phyloP scores from a whole-genome alignment of 805 yeast genomes.

The Starmerella lactis-condensi region DNA sequence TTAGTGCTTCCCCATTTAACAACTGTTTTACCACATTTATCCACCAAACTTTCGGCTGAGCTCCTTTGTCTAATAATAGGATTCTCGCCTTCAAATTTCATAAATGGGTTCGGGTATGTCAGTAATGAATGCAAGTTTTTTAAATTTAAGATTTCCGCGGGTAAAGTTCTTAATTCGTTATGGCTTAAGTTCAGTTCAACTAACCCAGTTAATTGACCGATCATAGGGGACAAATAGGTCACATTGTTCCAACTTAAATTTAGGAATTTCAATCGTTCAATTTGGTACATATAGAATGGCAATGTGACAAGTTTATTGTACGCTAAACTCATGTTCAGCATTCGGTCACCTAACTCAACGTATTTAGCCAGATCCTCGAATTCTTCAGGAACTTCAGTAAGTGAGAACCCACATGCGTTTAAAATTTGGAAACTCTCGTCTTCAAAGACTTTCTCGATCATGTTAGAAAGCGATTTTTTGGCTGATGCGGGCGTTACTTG shows the following conservation, averaged over 20 bases:
- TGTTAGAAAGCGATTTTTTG: background rate
- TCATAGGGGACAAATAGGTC: slow-evolving; percentile 20
- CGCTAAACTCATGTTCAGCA: slow-evolving; percentile 19
- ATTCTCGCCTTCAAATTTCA: slow-evolving; percentile 11
- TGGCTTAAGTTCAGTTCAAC: slow-evolving; percentile 23
- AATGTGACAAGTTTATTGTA: slow-evolving; percentile 18
- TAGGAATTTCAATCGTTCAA: slow-evolving; percentile 22
- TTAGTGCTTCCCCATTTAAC: too few relatives aligned
- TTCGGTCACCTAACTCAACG: slow-evolving; percentile 15
- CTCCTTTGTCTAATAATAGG: background rate
- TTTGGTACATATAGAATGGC: slow-evolving; percentile 20
- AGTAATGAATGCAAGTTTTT: slow-evolving; percentile 18
- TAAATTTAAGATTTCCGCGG: slow-evolving; percentile 22
- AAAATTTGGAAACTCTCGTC: slow-evolving; percentile 2
- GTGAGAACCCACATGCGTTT: slow-evolving; percentile 15
- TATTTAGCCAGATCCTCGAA: slow-evolving; percentile 21
- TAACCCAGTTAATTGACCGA: slow-evolving; percentile 19
- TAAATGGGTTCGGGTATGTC: slow-evolving; percentile 24
- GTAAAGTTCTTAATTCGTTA: slow-evolving; percentile 21
- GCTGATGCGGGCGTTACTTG: background rate
- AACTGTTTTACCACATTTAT: background rate
- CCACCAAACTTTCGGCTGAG: slow-evolving; percentile 1
- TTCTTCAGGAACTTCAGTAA: slow-evolving; percentile 22
- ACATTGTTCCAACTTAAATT: slow-evolving; percentile 23
- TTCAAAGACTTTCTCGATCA: slow-evolving; percentile 5